Evolutionary conservation across 2,329 filamentous ascomycete species (phyloP).

Genomic region (Dichotomopilus funicola): DNA sequence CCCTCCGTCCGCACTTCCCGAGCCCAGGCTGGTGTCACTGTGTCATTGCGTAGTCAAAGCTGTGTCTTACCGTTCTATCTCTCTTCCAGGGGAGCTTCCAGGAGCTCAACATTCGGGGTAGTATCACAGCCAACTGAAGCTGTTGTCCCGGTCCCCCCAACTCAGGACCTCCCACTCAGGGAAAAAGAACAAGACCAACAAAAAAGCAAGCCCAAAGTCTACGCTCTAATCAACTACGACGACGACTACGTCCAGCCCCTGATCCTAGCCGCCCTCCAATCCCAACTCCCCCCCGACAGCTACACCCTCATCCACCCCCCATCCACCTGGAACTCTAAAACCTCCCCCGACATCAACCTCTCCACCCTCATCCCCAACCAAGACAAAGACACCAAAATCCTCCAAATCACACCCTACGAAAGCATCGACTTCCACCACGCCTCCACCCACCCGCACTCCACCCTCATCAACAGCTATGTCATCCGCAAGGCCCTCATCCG

Average conservation of each 20-base stretch:
- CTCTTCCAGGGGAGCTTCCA: constrained; percentile 6
- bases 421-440: constrained; percentile 75
- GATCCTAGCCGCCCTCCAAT: constrained; percentile 64
- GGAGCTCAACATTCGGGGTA: constrained; percentile 12
- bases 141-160: neutral
- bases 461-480: constrained; percentile 80
- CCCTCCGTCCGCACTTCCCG: constrained; percentile 6
- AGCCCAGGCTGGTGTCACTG: neutral
- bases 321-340: constrained; percentile 19
- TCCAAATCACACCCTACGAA: constrained; percentile 87
- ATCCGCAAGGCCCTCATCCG: constrained; percentile 94
- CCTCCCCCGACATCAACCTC: constrained; percentile 31
- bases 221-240: constrained; percentile 76
- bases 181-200: neutral
- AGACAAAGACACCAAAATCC: constrained; percentile 35
- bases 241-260: constrained; percentile 86
- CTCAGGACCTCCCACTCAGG: constrained; percentile 9
- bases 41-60: neutral
- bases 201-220: constrained; percentile 38
- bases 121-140: neutral
- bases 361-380: constrained; percentile 29
- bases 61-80: constrained; percentile 13
- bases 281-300: constrained; percentile 48
- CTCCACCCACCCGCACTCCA: constrained; percentile 52
- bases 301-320: constrained; percentile 50